These are phyloP conservation scores for Epichloe sibirici DNA, from an alignment of 2,329 filamentous ascomycete species.

Conservation along the genomic window DNA sequence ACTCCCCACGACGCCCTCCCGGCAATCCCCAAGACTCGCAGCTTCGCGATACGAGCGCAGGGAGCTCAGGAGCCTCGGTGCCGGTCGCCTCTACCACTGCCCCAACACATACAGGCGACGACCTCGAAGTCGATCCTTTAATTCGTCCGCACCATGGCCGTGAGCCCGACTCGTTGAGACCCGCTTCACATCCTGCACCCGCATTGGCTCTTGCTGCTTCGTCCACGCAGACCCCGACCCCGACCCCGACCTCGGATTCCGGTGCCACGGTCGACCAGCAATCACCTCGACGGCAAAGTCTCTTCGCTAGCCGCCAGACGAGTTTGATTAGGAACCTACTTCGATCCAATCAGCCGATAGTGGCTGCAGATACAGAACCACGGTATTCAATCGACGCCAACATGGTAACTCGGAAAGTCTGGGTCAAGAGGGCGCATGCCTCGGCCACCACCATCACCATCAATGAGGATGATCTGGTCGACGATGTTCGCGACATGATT, in stretches of 20 bases:
- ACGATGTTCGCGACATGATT: conserved; percentile 88
- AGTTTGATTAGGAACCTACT: conserved; percentile 20
- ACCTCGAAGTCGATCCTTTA: conserved; percentile 7
- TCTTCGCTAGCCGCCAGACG: conserved; percentile 26
- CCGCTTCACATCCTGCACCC: conserved; percentile 14
- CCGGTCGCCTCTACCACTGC: conserved; percentile 6
- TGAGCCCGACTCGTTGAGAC: conserved; percentile 16
- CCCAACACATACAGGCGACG: conserved; percentile 10
- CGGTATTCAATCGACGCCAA: conserved; percentile 27
- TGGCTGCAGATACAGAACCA: conserved; percentile 10
- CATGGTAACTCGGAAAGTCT: conserved; percentile 71
- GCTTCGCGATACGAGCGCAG: neutral
- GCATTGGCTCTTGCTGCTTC: conserved; percentile 13
- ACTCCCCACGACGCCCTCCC: neutral
- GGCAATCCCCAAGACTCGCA: neutral
- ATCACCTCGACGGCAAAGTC: conserved; percentile 18
- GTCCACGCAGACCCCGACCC: neutral
- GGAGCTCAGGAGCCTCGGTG: conserved; percentile 1
- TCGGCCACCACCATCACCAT: conserved; percentile 82
- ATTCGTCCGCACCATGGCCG: conserved; percentile 9
- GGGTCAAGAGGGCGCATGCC: conserved; percentile 78
- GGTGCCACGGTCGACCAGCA: conserved; percentile 12
- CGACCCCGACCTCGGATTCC: conserved; percentile 6
- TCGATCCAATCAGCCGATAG: conserved; percentile 11
- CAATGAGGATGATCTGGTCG: conserved; percentile 79